phyloP scores from a whole-genome alignment of 129 eudicot species.

The Arctium lappa region DNA sequence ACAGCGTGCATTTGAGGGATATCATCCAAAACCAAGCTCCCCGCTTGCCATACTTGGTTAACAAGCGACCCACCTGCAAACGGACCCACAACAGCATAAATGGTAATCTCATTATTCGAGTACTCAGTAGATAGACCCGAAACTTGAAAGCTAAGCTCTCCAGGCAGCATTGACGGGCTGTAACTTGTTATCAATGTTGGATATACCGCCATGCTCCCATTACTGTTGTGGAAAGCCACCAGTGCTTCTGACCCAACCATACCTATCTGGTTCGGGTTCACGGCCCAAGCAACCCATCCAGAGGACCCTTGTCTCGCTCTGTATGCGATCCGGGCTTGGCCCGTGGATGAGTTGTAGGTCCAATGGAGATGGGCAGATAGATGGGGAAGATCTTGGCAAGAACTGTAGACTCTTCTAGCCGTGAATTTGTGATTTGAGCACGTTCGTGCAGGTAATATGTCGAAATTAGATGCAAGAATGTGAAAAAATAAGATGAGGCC shows the following conservation, averaged over 20 bases:
- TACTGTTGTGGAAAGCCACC: conserved; percentile 46
- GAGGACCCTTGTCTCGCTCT: conserved; percentile 34
- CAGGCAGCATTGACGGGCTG: conserved; percentile 53
- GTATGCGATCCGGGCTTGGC: conserved; percentile 47
- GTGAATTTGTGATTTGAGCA: conserved; percentile 47
- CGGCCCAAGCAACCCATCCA: conserved; percentile 75
- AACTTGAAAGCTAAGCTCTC: conserved; percentile 48
- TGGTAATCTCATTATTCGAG: conserved; percentile 39
- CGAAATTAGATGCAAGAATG: conserved; percentile 25
- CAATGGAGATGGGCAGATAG: conserved; percentile 53
- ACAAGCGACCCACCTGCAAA: conserved; percentile 40
- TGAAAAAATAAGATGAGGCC: not conserved
- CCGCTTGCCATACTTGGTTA: conserved; percentile 63
- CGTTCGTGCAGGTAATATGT: conserved; percentile 35
- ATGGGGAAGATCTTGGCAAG: conserved; percentile 53
- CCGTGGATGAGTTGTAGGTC: conserved; percentile 45
- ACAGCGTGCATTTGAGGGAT: conserved; percentile 58
- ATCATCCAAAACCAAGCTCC: conserved; percentile 39
- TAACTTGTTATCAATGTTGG: conserved; percentile 47
- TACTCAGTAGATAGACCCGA: conserved; percentile 58
- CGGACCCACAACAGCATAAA: conserved; percentile 59
- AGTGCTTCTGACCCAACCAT: conserved; percentile 77
- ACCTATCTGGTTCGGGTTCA: conserved; percentile 48
- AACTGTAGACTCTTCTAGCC: conserved; percentile 21
- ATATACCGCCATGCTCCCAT: conserved; percentile 38